Percentiles rank a stretch among this genome's conserved stretches.
These are phyloP conservation scores for Tuber magnatum DNA, from an alignment of 495 filamentous ascomycete genomes.

Conservation along the genomic window DNA sequence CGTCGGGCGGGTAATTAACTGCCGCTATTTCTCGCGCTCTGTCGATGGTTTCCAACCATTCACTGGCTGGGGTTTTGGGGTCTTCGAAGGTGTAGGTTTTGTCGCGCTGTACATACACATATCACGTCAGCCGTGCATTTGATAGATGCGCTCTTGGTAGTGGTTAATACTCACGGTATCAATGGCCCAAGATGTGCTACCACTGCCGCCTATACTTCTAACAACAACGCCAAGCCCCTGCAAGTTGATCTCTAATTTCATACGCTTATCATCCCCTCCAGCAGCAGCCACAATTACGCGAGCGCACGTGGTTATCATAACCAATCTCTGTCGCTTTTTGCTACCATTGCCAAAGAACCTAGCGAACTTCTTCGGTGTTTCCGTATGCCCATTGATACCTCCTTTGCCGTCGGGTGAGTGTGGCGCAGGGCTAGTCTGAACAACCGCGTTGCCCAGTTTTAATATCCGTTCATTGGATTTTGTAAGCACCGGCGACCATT, in stretches of 20 bases:
- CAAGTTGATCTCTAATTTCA: slow-evolving; percentile 82
- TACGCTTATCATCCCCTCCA: slow-evolving; percentile 90
- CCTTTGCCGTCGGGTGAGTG: slow-evolving; percentile 44
- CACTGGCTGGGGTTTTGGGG: slow-evolving; percentile 54
- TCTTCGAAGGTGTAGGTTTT: slow-evolving; percentile 93
- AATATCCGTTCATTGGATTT: slow-evolving; percentile 87
- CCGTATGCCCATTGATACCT: slow-evolving; percentile 48
- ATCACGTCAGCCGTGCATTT: slow-evolving; percentile 32
- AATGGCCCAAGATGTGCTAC: slow-evolving; percentile 77
- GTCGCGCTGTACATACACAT: slow-evolving; percentile 56
- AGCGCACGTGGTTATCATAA: slow-evolving; percentile 90
- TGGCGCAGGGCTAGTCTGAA: slow-evolving; percentile 63
- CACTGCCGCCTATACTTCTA: slow-evolving; percentile 72
- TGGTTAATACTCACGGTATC: slow-evolving; percentile 67
- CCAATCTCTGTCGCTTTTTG: slow-evolving; percentile 88
- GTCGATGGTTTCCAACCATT: slow-evolving; percentile 41
- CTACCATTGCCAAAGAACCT: slow-evolving; percentile 83
- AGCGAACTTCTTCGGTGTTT: slow-evolving; percentile 74
- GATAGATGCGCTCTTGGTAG: slow-evolving; percentile 10
- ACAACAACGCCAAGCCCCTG: slow-evolving; percentile 67
- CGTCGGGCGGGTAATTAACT: slow-evolving; percentile 38
- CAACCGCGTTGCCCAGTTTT: slow-evolving; percentile 83
- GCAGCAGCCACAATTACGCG: slow-evolving; percentile 85
- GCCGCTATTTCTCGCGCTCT: slow-evolving; percentile 39
- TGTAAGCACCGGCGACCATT: slow-evolving; percentile 95